phyloP scores from a whole-genome alignment of 2,329 filamentous ascomycete species.

The Ceratocystis colombiana region DNA sequence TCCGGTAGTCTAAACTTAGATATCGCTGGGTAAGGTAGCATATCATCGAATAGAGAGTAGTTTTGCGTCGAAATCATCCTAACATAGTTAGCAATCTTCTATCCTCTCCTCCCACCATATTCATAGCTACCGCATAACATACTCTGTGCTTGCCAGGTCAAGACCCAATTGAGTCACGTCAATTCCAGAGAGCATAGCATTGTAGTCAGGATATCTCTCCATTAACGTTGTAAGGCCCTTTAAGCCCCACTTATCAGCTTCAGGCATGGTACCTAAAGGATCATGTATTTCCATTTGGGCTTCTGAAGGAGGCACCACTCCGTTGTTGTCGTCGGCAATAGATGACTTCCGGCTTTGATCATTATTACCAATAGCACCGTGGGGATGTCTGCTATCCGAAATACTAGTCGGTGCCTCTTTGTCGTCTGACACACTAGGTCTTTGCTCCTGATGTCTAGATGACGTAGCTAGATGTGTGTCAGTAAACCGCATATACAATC shows the following conservation, averaged over 20 bases:
- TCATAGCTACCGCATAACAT: conserved; percentile 30
- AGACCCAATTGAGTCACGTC: conserved; percentile 49
- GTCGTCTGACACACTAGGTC: conserved; percentile 35
- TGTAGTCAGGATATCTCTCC: conserved; percentile 54
- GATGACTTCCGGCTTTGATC: conserved; percentile 32
- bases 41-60: conserved; percentile 52
- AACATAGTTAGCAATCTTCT: conserved; percentile 13
- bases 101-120: conserved; percentile 26
- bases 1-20: conserved; percentile 51
- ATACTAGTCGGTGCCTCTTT: conserved; percentile 34
- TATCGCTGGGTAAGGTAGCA: conserved; percentile 48
- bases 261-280: conserved; percentile 51
- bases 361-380: conserved; percentile 42
- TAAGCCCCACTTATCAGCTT: conserved; percentile 54
- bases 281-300: conserved; percentile 40
- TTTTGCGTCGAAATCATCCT: conserved; percentile 50
- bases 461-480: neutral
- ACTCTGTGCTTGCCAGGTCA: conserved; percentile 50
- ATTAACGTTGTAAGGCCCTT: conserved; percentile 55
- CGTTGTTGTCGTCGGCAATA: conserved; percentile 38
- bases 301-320: conserved; percentile 28
- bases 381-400: conserved; percentile 35
- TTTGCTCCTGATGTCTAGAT: conserved; percentile 22
- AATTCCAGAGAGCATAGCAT: conserved; percentile 49
- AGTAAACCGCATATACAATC: neutral